Evolutionary conservation across 805 yeast species (phyloP).

Genomic region (Yueomyces sinensis): DNA sequence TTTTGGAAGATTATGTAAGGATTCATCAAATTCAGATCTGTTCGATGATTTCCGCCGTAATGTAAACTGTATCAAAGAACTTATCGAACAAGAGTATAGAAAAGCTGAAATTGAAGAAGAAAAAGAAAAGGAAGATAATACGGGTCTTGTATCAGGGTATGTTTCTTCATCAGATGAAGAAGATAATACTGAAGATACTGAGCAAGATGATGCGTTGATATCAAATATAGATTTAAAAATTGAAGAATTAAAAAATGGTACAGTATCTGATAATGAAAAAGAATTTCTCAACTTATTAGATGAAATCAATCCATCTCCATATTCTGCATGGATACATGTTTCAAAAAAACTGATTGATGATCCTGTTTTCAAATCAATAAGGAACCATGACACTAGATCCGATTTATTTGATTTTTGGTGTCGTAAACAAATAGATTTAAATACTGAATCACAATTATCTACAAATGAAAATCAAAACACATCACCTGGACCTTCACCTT

Average conservation of each 20-base stretch:
- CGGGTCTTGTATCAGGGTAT: slow-evolving; percentile 10
- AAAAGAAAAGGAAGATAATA: slow-evolving; percentile 2
- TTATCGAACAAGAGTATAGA: neutral
- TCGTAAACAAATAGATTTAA: neutral
- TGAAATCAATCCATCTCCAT: slow-evolving; percentile 28
- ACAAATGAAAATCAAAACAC: too few species aligned
- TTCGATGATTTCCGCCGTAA: too few species aligned
- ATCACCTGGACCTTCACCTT: neutral
- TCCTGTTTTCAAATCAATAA: slow-evolving; percentile 26
- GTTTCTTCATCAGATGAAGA: slow-evolving; percentile 11
- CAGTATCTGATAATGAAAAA: too few species aligned
- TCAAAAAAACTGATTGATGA: slow-evolving; percentile 29
- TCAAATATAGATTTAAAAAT: neutral
- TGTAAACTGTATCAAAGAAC: neutral
- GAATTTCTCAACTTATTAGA: slow-evolving; percentile 27
- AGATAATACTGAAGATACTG: too few species aligned
- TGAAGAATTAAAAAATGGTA: too few species aligned
- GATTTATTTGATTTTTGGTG: slow-evolving; percentile 37
- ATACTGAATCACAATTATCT: too few species aligned
- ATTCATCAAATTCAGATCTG: too few species aligned
- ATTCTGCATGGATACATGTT: slow-evolving; percentile 35
- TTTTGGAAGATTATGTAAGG: too few species aligned
- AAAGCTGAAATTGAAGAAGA: slow-evolving; percentile 1
- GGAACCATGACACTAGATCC: slow-evolving; percentile 24
- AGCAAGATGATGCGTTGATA: too few species aligned